These are phyloP conservation scores for Rhododendron williamsianum DNA, from an alignment of 148 eudicot species.

Conservation along the genomic window DNA sequence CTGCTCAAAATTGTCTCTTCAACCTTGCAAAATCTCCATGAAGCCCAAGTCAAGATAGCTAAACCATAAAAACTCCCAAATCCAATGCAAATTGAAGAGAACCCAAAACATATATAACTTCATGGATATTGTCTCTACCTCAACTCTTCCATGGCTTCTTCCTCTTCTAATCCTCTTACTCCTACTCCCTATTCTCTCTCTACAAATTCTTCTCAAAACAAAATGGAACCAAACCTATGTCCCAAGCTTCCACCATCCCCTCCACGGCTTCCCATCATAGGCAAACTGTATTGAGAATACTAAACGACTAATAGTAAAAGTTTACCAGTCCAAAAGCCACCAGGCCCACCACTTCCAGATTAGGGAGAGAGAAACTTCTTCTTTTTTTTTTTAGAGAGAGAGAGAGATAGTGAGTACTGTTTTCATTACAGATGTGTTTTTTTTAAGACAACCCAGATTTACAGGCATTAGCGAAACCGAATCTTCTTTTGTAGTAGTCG, in stretches of 20 bases:
- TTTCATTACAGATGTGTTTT: neutral
- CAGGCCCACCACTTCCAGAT: too few relatives aligned
- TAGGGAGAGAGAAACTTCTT: too few relatives aligned
- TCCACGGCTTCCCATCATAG: constrained; percentile 8
- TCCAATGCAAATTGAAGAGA: neutral
- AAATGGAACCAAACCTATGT: neutral
- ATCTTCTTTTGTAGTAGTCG: neutral
- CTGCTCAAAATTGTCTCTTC: too few relatives aligned
- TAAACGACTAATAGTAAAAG: too few relatives aligned
- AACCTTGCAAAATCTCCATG: too few relatives aligned
- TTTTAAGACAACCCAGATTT: neutral
- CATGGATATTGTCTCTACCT: neutral
- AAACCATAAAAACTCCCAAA: too few relatives aligned
- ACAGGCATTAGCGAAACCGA: neutral
- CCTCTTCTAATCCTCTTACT: neutral
- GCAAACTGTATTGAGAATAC: neutral
- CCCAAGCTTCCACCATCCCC: constrained; percentile 11
- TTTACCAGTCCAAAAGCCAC: too few relatives aligned
- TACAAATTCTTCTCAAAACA: neutral
- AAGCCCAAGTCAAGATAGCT: too few relatives aligned
- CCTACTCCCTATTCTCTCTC: neutral
- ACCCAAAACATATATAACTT: neutral
- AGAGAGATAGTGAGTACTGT: too few relatives aligned
- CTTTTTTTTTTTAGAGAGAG: too few relatives aligned
- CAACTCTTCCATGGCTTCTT: neutral